Conservation (phyloP, 306 rosid species). For the Dicorynia guianensis region DNA sequence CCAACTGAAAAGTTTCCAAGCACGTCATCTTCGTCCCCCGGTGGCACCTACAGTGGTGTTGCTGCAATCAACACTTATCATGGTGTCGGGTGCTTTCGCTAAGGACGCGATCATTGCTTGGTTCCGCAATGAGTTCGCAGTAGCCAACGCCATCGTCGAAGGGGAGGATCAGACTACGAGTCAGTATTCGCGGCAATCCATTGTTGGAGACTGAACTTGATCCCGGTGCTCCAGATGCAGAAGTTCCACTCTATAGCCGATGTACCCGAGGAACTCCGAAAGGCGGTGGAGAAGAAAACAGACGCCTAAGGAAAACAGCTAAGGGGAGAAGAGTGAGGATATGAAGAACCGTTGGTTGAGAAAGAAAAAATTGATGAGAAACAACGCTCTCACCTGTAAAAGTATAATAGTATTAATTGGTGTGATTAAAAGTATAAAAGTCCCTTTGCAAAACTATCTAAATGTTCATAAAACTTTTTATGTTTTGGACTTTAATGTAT, state of each 20-base stretch:
- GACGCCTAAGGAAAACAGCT: constrained; percentile 16
- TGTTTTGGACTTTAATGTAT: too few relatives aligned
- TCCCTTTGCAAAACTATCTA: too few relatives aligned
- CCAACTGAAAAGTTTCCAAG: too few relatives aligned
- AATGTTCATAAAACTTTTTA: too few relatives aligned
- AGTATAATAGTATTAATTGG: too few relatives aligned
- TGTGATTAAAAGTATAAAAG: too few relatives aligned
- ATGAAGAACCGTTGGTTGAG: constrained; percentile 31
- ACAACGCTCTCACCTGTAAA: too few relatives aligned
- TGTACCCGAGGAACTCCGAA: constrained; percentile 73
- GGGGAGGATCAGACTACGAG: constrained; percentile 50
- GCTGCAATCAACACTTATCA: constrained; percentile 49
- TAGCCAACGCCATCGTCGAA: constrained; percentile 93
- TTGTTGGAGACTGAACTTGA: constrained; percentile 88
- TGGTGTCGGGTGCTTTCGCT: constrained; percentile 71
- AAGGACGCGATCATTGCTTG: constrained; percentile 85
- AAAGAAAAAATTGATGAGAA: constrained; percentile 43
- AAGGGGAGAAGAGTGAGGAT: constrained; percentile 33
- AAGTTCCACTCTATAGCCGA: constrained; percentile 91
- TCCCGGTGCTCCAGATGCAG: constrained; percentile 97
- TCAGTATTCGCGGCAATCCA: constrained; percentile 74
- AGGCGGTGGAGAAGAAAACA: constrained; percentile 42
- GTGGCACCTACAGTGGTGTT: constrained; percentile 49
- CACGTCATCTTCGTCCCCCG: constrained; percentile 8
- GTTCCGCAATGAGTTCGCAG: constrained; percentile 96